Base-by-base conservation (phyloP, 306 rosid species). In the Inga laurina region DNA sequence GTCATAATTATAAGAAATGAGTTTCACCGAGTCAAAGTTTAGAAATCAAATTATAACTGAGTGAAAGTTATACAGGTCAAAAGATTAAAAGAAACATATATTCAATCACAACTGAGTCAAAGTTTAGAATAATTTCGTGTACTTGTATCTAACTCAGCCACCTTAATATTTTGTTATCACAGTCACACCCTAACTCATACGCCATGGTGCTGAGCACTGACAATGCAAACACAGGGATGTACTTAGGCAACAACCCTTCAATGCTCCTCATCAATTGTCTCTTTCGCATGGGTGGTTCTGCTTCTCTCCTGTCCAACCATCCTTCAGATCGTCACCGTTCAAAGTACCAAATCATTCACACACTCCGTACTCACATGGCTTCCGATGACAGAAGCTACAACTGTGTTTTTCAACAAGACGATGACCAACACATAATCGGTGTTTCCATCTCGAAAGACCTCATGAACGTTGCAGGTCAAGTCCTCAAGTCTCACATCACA, bases 231-330 rank as follows among this genome's bases (percentile, higher is more conserved):
- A 4, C 34, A 19, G 41, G 66, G 67, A 44, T 39, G 67, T 84
- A 84, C 39, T 34, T 21, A 3, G 87, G 87, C 64, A 79, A 79
- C 77, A 79, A 74, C 56, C 74, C 56, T 3, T 79, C 87, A 45
- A 84, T 84, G 87, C 81, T 84, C 4, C 30, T 83, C 12, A 39
- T 67, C 12, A 79, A 84, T 74, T 79, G 87, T 35, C 44, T 79
- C 4, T 84, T 84, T 57, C 84, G 87, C 14, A 43, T 67, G 21
- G 87, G 82, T 44, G 84, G 81, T 2, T 52, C 84, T 21, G 87
- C 81, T 57, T 34, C 71, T 32, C 37, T 84, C 22, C 78, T 80
- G 52, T 84, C 87, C 3, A 84, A 68, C 71, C 39, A 30, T 57
- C 32, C 81, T 0, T 67, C 67, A 0, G 81, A 80, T 45, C 65